Evolutionary conservation across 2,329 filamentous ascomycete genomes (phyloP).

Genomic region (Fusarium secorum): DNA sequence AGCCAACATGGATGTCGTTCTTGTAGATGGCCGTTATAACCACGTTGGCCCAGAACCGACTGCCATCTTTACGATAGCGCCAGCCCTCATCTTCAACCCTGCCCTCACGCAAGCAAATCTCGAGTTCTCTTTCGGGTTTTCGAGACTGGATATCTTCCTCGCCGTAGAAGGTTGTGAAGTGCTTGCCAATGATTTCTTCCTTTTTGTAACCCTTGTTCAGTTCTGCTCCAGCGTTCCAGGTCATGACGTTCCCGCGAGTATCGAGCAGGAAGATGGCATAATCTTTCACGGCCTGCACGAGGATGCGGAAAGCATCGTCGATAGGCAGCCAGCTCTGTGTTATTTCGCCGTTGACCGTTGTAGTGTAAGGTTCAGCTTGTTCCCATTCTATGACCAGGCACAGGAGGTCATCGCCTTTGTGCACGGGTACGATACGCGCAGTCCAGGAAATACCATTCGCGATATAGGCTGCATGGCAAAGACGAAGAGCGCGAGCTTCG

Average conservation of each 20-base stretch:
- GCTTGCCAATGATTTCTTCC: conserved; percentile 2
- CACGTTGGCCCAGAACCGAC: conserved; percentile 1
- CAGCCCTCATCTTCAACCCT: conserved; percentile 3
- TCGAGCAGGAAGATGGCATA: conserved; percentile 8
- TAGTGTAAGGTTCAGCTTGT: neutral
- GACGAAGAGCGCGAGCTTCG: neutral
- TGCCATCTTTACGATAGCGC: conserved; percentile 8
- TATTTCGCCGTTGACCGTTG: neutral
- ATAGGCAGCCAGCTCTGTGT: neutral
- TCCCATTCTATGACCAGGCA: neutral
- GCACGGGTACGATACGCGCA: neutral
- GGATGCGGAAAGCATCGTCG: conserved; percentile 4
- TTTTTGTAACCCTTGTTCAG: conserved; percentile 2
- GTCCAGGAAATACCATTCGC: neutral
- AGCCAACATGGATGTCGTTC: conserved; percentile 1
- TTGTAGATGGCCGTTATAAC: conserved; percentile 5
- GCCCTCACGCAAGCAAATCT: conserved; percentile 1
- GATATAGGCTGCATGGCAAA: neutral
- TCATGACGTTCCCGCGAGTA: neutral
- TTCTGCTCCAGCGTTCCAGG: conserved; percentile 2
- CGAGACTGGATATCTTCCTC: conserved; percentile 1
- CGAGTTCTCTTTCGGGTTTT: conserved; percentile 3
- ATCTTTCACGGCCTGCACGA: conserved; percentile 3
- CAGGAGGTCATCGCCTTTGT: neutral
- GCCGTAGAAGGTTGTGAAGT: conserved; percentile 2